Percentiles rank a stretch among this genome's conserved stretches.
These are phyloP conservation scores for Alnus glutinosa DNA, from an alignment of 306 rosid genomes.

Conservation along the genomic window DNA sequence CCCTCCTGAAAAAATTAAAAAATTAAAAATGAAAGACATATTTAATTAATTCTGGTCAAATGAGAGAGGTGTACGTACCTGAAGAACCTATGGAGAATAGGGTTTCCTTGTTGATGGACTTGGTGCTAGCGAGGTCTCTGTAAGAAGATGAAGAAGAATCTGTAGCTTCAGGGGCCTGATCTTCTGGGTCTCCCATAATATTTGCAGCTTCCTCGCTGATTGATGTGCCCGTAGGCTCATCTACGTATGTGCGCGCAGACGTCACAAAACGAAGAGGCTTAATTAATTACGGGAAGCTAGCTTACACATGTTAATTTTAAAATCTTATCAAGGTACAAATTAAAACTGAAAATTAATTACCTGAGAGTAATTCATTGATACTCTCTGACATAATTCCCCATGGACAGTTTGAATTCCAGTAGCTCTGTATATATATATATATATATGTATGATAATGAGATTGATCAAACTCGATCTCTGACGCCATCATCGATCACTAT, in stretches of 20 bases:
- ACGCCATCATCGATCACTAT: too few species aligned
- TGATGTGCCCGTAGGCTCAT: conserved; percentile 44
- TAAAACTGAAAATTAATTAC: not conserved
- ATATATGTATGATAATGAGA: too few species aligned
- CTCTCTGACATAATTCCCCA: conserved; percentile 51
- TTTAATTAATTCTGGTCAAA: too few species aligned
- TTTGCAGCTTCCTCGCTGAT: conserved; percentile 46
- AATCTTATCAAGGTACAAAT: too few species aligned
- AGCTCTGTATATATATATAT: conserved; percentile 26
- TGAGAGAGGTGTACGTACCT: conserved; percentile 2
- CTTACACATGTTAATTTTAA: too few species aligned
- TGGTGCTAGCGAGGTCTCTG: conserved; percentile 42
- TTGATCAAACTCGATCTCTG: too few species aligned
- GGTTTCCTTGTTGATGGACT: conserved; percentile 24
- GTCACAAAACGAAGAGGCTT: too few species aligned
- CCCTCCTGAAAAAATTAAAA: not conserved
- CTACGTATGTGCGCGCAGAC: conserved; percentile 23
- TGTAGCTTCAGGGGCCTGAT: conserved; percentile 47
- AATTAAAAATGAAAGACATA: too few species aligned
- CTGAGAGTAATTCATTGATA: conserved; percentile 41
- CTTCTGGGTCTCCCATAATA: conserved; percentile 39
- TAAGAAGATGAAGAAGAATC: conserved; percentile 73
- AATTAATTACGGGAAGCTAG: too few species aligned
- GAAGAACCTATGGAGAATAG: conserved; percentile 20
- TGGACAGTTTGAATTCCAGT: conserved; percentile 54